Base-by-base conservation (phyloP, 345 rosid genomes). In the Heritiera fomes region DNA sequence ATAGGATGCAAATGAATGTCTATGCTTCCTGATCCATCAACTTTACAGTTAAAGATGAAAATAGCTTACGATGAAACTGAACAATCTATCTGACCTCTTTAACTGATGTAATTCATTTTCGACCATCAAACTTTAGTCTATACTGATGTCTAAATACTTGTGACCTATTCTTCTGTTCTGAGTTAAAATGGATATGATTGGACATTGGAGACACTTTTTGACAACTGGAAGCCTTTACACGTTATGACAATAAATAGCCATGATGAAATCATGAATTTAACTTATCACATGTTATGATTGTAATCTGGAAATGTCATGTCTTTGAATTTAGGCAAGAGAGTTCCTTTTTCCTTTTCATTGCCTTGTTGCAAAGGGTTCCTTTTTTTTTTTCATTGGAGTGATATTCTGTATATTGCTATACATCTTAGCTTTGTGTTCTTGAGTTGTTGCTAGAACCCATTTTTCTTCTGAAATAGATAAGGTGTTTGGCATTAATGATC, bases 1-100 rank as follows among this genome's bases (percentile, higher is more conserved):
- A 63, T 8, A 40, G 3, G 18, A 67, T 7, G 69, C 43, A 65
- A 47, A 47, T 53, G 8, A 47, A 34, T 45, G 11, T 23, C 49
- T n/a, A 13, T 70, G 64, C 79, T 32, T 68, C 69, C 38, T 67
- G 41, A 63, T 30, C 76, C 58, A 23, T 49, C 71, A 66, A 73
- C 38, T 59, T 59, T 69, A 20, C 30, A 32, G 15, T 7, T 9
- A 56, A 47, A 68, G 53, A 75, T 8, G 63, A 41, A 80, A 70
- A 49, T 15, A 38, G 28, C 12, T 71, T 34, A 59, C 23, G 14
- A 59, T 55, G 5, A 2, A 58, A 30, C 41, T 62, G 66, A 30
- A 62, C 15, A 30, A 62, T 28, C 30, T 30, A 62, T 62, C 17
- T 10, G 41, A 62, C 40, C 8, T 62, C 14, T 60, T 32, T 28